A percentile compares a stretch with the other conserved stretches of the same genome.
Evolutionary conservation across 2,329 filamentous ascomycete species (phyloP).

Genomic region (Fusarium luffae): DNA sequence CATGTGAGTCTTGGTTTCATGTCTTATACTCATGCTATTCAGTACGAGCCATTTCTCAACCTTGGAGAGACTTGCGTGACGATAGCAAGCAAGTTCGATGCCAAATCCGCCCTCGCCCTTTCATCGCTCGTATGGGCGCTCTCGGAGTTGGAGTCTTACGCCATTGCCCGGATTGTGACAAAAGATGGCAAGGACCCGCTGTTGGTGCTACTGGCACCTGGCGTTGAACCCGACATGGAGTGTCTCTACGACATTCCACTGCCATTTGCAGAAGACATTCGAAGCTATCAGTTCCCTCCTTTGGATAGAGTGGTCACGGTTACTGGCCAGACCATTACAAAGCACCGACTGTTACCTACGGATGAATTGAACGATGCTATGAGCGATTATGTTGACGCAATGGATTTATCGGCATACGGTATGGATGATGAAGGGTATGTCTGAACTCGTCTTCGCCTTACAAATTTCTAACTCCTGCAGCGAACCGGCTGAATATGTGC

Average conservation of each 20-base stretch:
- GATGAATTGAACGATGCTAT: constrained; percentile 81
- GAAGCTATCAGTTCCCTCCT: constrained; percentile 90
- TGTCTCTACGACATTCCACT: constrained; percentile 90
- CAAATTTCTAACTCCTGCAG: constrained; percentile 43
- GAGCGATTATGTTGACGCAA: constrained; percentile 90
- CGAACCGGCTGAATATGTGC: constrained; percentile 73
- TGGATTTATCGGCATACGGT: constrained; percentile 82
- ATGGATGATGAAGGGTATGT: constrained; percentile 79
- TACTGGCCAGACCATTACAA: constrained; percentile 81
- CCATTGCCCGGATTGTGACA: constrained; percentile 83
- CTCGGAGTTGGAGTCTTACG: constrained; percentile 85
- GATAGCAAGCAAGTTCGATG: constrained; percentile 79
- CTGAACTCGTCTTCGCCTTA: background rate
- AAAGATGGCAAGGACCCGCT: constrained; percentile 85
- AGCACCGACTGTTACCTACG: constrained; percentile 85
- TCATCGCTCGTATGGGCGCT: constrained; percentile 92
- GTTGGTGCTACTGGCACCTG: constrained; percentile 82
- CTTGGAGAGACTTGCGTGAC: constrained; percentile 85
- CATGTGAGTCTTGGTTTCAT: no score
- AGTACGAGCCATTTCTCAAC: constrained; percentile 87
- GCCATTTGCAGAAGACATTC: constrained; percentile 92
- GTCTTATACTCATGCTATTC: constrained; percentile 18
- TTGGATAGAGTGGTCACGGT: constrained; percentile 88
- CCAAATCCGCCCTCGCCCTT: constrained; percentile 84
- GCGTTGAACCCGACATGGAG: constrained; percentile 81